Conservation (phyloP, 306 rosid genomes). For the Dryas drummondii region DNA sequence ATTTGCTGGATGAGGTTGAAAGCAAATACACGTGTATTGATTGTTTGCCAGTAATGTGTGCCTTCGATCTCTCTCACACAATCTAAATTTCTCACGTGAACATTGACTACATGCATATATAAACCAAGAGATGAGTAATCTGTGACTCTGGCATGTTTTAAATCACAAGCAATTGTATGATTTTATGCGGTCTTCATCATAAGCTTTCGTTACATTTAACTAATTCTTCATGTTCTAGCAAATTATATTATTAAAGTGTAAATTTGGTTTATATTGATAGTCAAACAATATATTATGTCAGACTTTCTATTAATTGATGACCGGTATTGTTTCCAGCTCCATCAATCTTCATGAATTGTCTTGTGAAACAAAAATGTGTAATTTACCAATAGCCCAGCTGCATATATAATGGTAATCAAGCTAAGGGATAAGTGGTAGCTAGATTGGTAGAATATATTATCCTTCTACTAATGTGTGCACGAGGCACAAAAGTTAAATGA, state of each 20-base stretch:
- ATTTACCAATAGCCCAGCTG: too few species aligned
- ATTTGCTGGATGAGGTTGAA: slow-evolving; percentile 5
- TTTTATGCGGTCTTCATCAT: neutral
- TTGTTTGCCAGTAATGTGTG: slow-evolving; percentile 1
- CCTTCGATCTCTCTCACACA: slow-evolving; percentile 11
- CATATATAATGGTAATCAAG: neutral
- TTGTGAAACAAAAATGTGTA: too few species aligned
- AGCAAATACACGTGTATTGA: slow-evolving; percentile 33
- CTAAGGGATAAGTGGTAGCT: neutral
- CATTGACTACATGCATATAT: neutral
- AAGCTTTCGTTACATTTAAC: neutral
- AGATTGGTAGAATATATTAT: neutral
- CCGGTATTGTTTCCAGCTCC: too few species aligned
- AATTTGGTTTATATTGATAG: too few species aligned
- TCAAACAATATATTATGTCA: too few species aligned
- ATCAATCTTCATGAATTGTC: too few species aligned
- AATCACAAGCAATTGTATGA: slow-evolving; percentile 6
- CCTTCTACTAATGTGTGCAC: neutral
- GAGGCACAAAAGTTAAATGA: neutral
- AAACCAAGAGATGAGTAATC: neutral
- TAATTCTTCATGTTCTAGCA: too few species aligned
- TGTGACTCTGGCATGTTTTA: neutral
- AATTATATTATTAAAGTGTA: too few species aligned
- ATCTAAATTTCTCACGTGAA: slow-evolving; percentile 7
- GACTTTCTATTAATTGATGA: too few species aligned